These are phyloP conservation scores for Fennellomyces sp. DNA, from an alignment of 371 early-diverging fungal genomes.

Conservation along the genomic window DNA sequence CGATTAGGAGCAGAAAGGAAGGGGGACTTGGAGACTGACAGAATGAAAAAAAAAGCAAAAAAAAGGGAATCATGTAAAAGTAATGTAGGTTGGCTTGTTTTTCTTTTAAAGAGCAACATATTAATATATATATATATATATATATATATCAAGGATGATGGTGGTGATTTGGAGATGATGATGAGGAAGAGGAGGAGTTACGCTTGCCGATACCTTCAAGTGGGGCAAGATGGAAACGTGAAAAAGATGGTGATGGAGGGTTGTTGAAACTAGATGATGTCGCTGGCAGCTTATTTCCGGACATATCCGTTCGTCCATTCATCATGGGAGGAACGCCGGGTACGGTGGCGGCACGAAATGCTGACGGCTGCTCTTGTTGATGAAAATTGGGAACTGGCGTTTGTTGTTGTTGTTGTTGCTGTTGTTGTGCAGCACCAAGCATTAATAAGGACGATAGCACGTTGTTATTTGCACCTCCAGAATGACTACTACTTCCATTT, in stretches of 20 bases:
- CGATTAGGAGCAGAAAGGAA: neutral
- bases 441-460: neutral
- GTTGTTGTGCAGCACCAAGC: conserved; percentile 2
- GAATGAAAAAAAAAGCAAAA: neutral
- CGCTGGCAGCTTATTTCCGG: neutral
- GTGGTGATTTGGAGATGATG: neutral
- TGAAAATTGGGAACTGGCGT: neutral
- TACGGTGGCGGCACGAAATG: neutral
- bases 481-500: neutral
- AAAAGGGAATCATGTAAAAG: neutral
- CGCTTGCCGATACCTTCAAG: neutral
- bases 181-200: neutral
- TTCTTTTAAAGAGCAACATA: neutral
- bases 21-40: neutral
- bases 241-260: neutral
- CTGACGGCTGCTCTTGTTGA: conserved; percentile 1
- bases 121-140: neutral
- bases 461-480: neutral
- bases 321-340: neutral
- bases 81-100: neutral
- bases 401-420: conserved; percentile 5
- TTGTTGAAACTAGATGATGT: neutral
- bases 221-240: neutral
- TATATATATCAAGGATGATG: neutral
- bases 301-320: neutral